These are phyloP conservation scores for Calycina herbarum DNA, from an alignment of 2,329 filamentous ascomycete species.

Conservation along the genomic window DNA sequence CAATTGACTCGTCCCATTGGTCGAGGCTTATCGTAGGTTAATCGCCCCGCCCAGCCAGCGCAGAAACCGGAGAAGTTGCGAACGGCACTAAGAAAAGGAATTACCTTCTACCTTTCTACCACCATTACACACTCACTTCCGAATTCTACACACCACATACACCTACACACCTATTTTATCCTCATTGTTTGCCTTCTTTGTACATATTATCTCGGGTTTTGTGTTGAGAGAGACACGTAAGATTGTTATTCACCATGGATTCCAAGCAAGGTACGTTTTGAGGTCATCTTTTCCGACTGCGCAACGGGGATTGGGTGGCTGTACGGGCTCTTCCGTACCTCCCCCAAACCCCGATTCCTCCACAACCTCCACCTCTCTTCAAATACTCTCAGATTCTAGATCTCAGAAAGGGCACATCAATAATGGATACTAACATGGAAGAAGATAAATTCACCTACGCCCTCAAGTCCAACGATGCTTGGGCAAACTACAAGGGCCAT, in stretches of 20 bases:
- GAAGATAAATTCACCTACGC: slow-evolving; percentile 53
- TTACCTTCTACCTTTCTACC: background rate
- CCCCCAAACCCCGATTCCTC: background rate
- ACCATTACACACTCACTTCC: background rate
- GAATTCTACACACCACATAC: background rate
- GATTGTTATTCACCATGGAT: slow-evolving; percentile 1
- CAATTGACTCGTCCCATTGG: background rate
- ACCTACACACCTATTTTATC: background rate
- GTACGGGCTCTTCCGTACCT: background rate
- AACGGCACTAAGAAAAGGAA: background rate
- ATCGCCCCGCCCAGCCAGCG: background rate
- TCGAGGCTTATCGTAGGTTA: slow-evolving; percentile 2
- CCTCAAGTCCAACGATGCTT: slow-evolving; percentile 68
- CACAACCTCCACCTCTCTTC: background rate
- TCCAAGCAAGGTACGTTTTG: background rate
- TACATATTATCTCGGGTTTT: slow-evolving; percentile 1
- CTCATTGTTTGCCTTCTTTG: background rate
- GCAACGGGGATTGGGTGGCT: background rate
- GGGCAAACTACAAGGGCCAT: slow-evolving; percentile 64
- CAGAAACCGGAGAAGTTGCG: slow-evolving; percentile 4
- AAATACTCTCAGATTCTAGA: background rate
- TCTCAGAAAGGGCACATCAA: background rate
- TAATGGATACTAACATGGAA: slow-evolving; percentile 6
- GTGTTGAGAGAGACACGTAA: background rate
- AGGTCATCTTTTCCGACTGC: background rate